Evolutionary conservation across 1,284 basidiomycete genomes (phyloP).

Genomic region (Sporisorium reilianum): DNA sequence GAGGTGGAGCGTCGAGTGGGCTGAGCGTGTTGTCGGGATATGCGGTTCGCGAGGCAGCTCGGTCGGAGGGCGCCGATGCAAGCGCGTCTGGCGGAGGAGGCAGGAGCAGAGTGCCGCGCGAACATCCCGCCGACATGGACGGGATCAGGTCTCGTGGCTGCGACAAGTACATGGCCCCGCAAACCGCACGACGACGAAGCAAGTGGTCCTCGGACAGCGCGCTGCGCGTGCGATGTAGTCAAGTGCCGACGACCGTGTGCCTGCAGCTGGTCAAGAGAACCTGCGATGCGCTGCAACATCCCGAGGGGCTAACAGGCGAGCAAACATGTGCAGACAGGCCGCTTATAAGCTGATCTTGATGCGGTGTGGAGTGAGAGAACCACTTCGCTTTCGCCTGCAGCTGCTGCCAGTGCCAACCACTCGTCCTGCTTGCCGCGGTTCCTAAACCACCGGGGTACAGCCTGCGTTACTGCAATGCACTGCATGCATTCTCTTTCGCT

Average conservation of each 20-base stretch:
- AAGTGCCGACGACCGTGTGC: too few species aligned
- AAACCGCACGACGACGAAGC: too few species aligned
- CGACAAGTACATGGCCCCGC: constrained; percentile 24
- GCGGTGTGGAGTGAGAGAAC: too few species aligned
- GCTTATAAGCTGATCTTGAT: background rate
- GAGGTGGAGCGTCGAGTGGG: background rate
- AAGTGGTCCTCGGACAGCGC: too few species aligned
- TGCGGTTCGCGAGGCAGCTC: background rate
- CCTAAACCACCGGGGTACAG: too few species aligned
- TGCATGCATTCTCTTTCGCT: too few species aligned
- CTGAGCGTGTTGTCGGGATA: background rate
- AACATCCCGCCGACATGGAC: constrained; percentile 27
- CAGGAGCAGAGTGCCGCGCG: constrained; percentile 10
- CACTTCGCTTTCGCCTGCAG: too few species aligned
- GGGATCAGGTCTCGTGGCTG: constrained; percentile 24
- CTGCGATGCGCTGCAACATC: too few species aligned
- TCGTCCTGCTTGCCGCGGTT: too few species aligned
- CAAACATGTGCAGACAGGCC: background rate
- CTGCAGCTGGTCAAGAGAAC: background rate
- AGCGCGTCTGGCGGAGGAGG: constrained; percentile 1
- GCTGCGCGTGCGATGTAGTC: too few species aligned
- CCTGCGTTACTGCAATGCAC: too few species aligned
- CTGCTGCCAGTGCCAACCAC: too few species aligned
- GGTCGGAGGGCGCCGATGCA: background rate
- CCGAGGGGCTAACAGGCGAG: background rate